Base-by-base conservation (phyloP, 1,284 basidiomycete species). In the Exobasidium rhododendri region DNA sequence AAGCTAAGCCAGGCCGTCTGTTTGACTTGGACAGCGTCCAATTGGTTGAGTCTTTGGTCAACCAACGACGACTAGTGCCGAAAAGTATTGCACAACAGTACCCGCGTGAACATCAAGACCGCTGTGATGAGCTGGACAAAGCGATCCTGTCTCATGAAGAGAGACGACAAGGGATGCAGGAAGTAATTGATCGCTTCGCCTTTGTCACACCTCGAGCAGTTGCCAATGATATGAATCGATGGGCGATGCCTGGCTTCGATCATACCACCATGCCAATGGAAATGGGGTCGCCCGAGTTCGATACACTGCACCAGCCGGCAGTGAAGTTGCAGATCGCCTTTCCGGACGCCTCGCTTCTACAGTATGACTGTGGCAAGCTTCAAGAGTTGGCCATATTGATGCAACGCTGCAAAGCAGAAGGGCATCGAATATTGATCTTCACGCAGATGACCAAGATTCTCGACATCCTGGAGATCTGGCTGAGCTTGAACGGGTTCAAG, bases 381-480 rank as follows among this genome's bases (percentile, higher is more conserved):
- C 94, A 97, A 76, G 85, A 89, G 66, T 86, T 97, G 2, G 86
- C 88, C 31, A 82, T 83, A 26, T 84, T 97, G 31, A 84, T 97
- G 47, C 87, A 91, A 24, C 86, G 90, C 74, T 89, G 88, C 77
- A 92, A 94, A 75, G 86, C 86, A 0, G 91, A 86, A 2, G 91
- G 92, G 0, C 93, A 97, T 77, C 89, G 94, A 1, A 85, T 92
- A 24, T 84, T 97, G 53, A 94, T 97, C 71, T 97, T 97, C 80
- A 97, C 94, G 0, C 94, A 97, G 77, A 97, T 97, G 94, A 97
- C 94, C 24, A 85, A 86, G 62, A 89, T 97, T 40, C 84, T 97
- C 59, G 94, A 97, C 80, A 94, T 97, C 60, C 84, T 97, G 55
- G 94, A 97, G 78, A 88, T 88, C 40, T 97, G 94, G 81, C 84